A percentile compares a stretch with the other conserved stretches of the same genome.
Evolutionary conservation across 805 yeast genomes (phyloP).

Genomic region (Wickerhamomyces hampshirensis): DNA sequence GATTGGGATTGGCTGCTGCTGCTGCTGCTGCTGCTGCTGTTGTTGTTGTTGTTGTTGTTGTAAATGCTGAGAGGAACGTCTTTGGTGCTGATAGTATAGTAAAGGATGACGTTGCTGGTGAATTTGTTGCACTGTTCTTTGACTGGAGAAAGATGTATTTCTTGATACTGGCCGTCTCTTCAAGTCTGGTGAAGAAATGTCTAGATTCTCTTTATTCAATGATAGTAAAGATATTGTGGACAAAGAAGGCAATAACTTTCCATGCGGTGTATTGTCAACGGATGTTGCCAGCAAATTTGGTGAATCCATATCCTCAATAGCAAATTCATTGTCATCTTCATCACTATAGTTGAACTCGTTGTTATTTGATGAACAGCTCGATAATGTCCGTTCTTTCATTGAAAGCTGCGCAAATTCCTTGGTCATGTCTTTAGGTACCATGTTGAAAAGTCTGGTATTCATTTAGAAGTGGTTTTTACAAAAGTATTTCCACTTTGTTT

Average conservation of each 20-base stretch:
- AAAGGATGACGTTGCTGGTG: slow-evolving; percentile 22
- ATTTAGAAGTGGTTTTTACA: too few species aligned
- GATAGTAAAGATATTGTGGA: slow-evolving; percentile 24
- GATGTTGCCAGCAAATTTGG: slow-evolving; percentile 23
- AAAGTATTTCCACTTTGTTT: too few species aligned
- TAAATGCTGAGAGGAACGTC: slow-evolving; percentile 7
- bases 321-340: neutral
- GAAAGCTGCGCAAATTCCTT: too few species aligned
- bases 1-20: slow-evolving; percentile 13
- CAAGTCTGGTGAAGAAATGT: slow-evolving; percentile 5
- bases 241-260: slow-evolving; percentile 15
- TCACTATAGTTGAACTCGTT: neutral
- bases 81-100: slow-evolving; percentile 7
- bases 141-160: slow-evolving; percentile 13
- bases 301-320: slow-evolving; percentile 7
- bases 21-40: too few species aligned
- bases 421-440: too few species aligned
- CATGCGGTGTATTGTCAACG: slow-evolving; percentile 9
- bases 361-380: neutral
- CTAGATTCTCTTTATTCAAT: slow-evolving; percentile 12
- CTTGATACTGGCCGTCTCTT: slow-evolving; percentile 14
- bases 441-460: too few species aligned
- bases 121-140: slow-evolving; percentile 5
- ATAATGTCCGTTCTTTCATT: too few species aligned
- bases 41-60: slow-evolving; percentile 7